A percentile compares a stretch with the other conserved stretches of the same genome.
phyloP scores from a whole-genome alignment of 495 filamentous ascomycete genomes.

The Patellaria atrata region DNA sequence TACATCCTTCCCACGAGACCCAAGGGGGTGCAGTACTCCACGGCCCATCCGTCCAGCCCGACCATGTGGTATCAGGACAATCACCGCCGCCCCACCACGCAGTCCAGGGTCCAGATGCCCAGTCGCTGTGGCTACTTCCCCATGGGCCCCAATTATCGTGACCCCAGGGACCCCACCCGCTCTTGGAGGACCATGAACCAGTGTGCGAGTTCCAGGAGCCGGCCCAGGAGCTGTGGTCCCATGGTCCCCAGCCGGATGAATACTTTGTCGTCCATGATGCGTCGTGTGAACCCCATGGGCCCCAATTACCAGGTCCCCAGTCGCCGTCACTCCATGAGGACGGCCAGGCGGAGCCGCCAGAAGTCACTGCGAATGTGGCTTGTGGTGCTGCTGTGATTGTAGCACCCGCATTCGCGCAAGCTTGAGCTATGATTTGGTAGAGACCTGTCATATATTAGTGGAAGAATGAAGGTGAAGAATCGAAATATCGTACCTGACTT shows the following conservation, averaged over 20 bases:
- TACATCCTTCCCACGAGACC: slow-evolving; percentile 24
- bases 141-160: slow-evolving; percentile 17
- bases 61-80: slow-evolving; percentile 23
- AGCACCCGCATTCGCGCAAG: slow-evolving; percentile 8
- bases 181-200: slow-evolving; percentile 7
- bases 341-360: slow-evolving; percentile 8
- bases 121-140: slow-evolving; percentile 10
- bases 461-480: background rate
- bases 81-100: slow-evolving; percentile 21
- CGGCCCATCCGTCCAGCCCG: slow-evolving; percentile 21
- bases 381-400: slow-evolving; percentile 6
- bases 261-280: slow-evolving; percentile 5
- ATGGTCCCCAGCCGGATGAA: slow-evolving; percentile 2
- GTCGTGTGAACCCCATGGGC: slow-evolving; percentile 7
- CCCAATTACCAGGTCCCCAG: too few relatives aligned
- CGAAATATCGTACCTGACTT: background rate
- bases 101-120: slow-evolving; percentile 22
- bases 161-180: slow-evolving; percentile 10
- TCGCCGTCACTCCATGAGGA: too few relatives aligned
- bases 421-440: slow-evolving; percentile 9
- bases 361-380: slow-evolving; percentile 12
- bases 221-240: slow-evolving; percentile 4
- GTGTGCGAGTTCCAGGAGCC: background rate
- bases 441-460: background rate
- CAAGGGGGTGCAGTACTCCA: slow-evolving; percentile 23